phyloP scores from a whole-genome alignment of 202 grass and related monocot species.

The Schoenoplectus tabernaemontani region DNA sequence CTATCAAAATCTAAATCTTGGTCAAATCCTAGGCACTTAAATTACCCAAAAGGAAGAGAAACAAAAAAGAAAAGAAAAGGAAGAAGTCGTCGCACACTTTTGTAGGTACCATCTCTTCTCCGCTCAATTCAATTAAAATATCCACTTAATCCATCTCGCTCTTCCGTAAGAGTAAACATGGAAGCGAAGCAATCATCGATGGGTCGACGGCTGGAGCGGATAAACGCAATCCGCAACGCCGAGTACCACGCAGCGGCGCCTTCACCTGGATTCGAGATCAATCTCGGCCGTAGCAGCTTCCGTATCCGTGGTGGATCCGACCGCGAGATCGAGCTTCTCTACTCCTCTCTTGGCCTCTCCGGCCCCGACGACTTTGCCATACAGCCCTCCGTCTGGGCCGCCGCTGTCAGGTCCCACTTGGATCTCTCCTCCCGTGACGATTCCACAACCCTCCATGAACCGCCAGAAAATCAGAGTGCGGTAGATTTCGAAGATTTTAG shows the following conservation, averaged over 20 bases:
- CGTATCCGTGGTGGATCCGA: slow-evolving; percentile 51
- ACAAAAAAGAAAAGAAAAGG: neutral
- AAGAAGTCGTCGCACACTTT: neutral
- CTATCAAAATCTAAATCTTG: neutral
- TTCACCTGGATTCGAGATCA: neutral
- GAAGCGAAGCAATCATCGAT: slow-evolving; percentile 25
- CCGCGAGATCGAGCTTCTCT: slow-evolving; percentile 53
- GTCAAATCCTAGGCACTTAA: neutral
- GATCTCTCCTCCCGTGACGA: slow-evolving; percentile 1
- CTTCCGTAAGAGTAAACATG: neutral
- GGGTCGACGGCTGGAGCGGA: slow-evolving; percentile 38
- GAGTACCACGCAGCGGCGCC: slow-evolving; percentile 23
- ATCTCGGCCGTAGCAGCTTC: slow-evolving; percentile 35
- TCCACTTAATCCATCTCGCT: neutral
- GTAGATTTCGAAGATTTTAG: neutral
- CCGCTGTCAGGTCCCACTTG: slow-evolving; percentile 34
- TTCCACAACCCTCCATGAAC: neutral
- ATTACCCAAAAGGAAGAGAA: too few relatives aligned
- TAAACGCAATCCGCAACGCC: slow-evolving; percentile 47
- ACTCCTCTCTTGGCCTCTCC: slow-evolving; percentile 51
- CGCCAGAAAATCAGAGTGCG: neutral
- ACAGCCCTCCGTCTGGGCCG: slow-evolving; percentile 56
- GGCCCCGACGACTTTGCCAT: slow-evolving; percentile 76
- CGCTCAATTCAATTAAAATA: neutral
- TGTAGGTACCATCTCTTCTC: neutral